Evolutionary conservation across 2,329 filamentous ascomycete species (phyloP).

Genomic region (Cercospora berteroae): DNA sequence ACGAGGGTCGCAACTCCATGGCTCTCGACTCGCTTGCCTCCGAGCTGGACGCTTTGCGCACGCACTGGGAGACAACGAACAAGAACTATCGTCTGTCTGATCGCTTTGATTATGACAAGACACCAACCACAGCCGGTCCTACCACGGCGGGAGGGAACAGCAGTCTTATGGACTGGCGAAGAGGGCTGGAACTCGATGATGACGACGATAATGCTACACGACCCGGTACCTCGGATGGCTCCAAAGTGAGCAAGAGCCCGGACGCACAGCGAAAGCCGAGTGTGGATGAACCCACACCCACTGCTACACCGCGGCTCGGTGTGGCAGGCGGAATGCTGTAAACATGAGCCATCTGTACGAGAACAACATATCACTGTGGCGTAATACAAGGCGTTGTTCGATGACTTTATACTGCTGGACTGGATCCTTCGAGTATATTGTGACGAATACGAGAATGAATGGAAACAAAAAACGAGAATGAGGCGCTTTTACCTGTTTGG

Average conservation of each 20-base stretch:
- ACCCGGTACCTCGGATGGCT: conserved; percentile 17
- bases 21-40: conserved; percentile 80
- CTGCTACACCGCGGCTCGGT: conserved; percentile 7
- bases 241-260: conserved; percentile 8
- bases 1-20: conserved; percentile 38
- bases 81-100: conserved; percentile 90
- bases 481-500: neutral
- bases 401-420: neutral
- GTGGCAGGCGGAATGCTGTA: conserved; percentile 6
- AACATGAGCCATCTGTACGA: neutral
- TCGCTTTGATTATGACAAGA: conserved; percentile 71
- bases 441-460: neutral
- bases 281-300: conserved; percentile 4
- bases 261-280: neutral
- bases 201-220: conserved; percentile 29
- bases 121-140: conserved; percentile 13
- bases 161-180: conserved; percentile 76
- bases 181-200: conserved; percentile 61
- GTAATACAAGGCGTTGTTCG: neutral
- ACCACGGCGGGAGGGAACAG: conserved; percentile 56
- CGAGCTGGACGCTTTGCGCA: conserved; percentile 85
- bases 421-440: neutral
- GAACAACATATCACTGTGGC: neutral
- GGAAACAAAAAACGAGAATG: neutral
- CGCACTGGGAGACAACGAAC: conserved; percentile 93